phyloP scores from a whole-genome alignment of 139 green algal genomes.

The Tetradesmus obliquus region DNA sequence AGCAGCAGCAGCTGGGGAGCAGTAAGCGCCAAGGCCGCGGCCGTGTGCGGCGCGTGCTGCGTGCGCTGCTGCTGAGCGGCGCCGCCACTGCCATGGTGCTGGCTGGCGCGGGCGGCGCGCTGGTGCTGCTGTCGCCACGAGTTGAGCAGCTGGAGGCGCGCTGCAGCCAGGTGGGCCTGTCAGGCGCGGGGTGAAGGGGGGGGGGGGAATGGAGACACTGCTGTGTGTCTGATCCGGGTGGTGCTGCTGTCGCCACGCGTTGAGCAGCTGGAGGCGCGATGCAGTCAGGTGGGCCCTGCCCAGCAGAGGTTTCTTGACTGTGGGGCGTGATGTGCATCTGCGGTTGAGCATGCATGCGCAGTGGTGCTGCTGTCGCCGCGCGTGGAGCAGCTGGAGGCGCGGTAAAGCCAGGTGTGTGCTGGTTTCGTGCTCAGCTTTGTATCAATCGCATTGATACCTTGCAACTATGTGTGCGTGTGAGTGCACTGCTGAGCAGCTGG shows the following conservation, averaged over 20 bases:
- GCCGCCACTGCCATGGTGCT: conserved; percentile 22
- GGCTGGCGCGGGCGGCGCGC: conserved; percentile 3
- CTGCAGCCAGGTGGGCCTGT: conserved; percentile 16
- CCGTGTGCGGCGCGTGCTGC: not conserved
- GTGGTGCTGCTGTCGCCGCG: conserved; percentile 9
- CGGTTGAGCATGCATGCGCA: not conserved
- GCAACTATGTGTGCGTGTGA: too few relatives aligned
- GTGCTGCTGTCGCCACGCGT: too few relatives aligned
- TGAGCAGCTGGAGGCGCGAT: too few relatives aligned
- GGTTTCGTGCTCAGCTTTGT: too few relatives aligned
- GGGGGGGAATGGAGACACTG: too few relatives aligned
- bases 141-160: conserved; percentile 31
- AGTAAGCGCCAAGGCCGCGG: not conserved
- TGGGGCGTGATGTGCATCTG: too few relatives aligned
- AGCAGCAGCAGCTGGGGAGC: conserved; percentile 21
- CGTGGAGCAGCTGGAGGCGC: not conserved
- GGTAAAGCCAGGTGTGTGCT: too few relatives aligned
- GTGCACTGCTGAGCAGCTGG: conserved; percentile 12
- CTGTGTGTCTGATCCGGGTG: too few relatives aligned
- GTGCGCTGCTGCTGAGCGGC: not conserved
- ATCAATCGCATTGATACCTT: too few relatives aligned
- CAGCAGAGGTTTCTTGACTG: too few relatives aligned
- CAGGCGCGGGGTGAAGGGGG: too few relatives aligned
- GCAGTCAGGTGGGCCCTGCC: too few relatives aligned
- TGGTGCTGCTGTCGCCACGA: conserved; percentile 10